A percentile compares a stretch with the other conserved stretches of the same genome.
phyloP scores from a whole-genome alignment of 2,329 filamentous ascomycete genomes.

The Botryotinia narcissicola region DNA sequence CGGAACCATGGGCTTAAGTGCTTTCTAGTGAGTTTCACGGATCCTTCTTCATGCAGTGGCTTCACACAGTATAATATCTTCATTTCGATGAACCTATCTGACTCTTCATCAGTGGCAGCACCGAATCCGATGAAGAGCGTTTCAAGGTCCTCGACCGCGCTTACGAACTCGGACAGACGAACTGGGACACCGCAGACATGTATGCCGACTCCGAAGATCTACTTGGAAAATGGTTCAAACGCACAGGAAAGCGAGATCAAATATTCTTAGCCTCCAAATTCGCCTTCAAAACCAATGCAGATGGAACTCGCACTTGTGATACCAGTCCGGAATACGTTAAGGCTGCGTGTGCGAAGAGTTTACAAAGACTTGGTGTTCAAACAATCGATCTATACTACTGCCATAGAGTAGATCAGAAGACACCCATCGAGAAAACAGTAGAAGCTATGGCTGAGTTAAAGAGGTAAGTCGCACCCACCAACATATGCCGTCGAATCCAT shows the following conservation, averaged over 20 bases:
- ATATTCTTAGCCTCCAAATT: conserved; percentile 56
- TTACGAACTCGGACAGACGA: conserved; percentile 41
- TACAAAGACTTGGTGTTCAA: conserved; percentile 43
- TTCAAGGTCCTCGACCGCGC: conserved; percentile 44
- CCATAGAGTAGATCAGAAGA: conserved; percentile 40
- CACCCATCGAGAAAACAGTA: conserved; percentile 46
- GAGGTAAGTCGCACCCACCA: conserved; percentile 18
- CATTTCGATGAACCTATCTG: background rate
- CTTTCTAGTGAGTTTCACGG: conserved; percentile 15
- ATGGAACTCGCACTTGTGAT: conserved; percentile 30
- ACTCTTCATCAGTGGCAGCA: conserved; percentile 22
- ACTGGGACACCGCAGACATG: conserved; percentile 41
- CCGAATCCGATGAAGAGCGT: conserved; percentile 39
- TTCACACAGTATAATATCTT: background rate
- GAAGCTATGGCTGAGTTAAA: conserved; percentile 43
- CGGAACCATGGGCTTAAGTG: conserved; percentile 30
- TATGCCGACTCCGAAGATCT: conserved; percentile 49
- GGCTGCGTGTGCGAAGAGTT: conserved; percentile 42
- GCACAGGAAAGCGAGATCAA: conserved; percentile 44
- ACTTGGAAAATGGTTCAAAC: conserved; percentile 49
- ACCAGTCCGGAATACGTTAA: conserved; percentile 44
- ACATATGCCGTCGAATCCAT: background rate
- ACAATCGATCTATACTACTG: conserved; percentile 41
- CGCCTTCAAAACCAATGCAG: conserved; percentile 35
- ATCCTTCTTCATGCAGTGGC: too few relatives aligned